phyloP scores from a whole-genome alignment of 2,329 filamentous ascomycete species.

The Paraphaeosphaeria minitans region DNA sequence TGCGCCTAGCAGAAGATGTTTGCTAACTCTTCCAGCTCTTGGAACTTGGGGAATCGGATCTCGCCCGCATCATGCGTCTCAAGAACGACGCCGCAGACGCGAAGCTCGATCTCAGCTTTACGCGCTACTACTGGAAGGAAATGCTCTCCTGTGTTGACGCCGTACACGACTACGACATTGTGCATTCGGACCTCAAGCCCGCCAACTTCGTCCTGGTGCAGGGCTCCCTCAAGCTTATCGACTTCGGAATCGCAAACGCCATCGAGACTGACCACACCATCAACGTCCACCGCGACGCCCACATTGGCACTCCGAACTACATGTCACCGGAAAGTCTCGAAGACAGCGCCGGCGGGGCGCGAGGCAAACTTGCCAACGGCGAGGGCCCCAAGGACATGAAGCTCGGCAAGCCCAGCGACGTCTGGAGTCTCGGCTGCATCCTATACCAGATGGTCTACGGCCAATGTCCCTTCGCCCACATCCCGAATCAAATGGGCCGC shows the following conservation, averaged over 20 bases:
- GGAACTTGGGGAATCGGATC: slow-evolving; percentile 95
- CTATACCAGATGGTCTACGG: slow-evolving; percentile 98
- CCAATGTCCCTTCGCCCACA: slow-evolving; percentile 92
- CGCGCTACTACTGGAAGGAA: slow-evolving; percentile 98
- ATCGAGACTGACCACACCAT: slow-evolving; percentile 95
- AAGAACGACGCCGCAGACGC: slow-evolving; percentile 64
- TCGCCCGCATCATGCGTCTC: slow-evolving; percentile 81
- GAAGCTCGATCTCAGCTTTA: slow-evolving; percentile 84
- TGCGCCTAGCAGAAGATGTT: neutral
- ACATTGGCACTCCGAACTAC: slow-evolving; percentile 96
- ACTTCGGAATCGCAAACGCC: slow-evolving; percentile 97
- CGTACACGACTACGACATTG: slow-evolving; percentile 88
- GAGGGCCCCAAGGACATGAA: slow-evolving; percentile 78
- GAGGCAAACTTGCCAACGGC: slow-evolving; percentile 47
- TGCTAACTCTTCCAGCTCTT: slow-evolving; percentile 67
- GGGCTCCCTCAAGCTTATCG: slow-evolving; percentile 91
- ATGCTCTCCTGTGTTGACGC: slow-evolving; percentile 95
- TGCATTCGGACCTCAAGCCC: slow-evolving; percentile 95
- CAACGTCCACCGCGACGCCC: slow-evolving; percentile 94
- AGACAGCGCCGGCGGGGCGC: slow-evolving; percentile 72
- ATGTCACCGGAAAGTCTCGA: slow-evolving; percentile 96
- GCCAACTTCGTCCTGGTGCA: slow-evolving; percentile 95
- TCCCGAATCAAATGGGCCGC: slow-evolving; percentile 81
- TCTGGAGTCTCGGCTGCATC: slow-evolving; percentile 96
- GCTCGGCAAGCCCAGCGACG: slow-evolving; percentile 91